Evolutionary conservation across 2,329 filamentous ascomycete species (phyloP), one percentile per base, ranked within the genome.

Genomic region (Massarina eburnea): DNA sequence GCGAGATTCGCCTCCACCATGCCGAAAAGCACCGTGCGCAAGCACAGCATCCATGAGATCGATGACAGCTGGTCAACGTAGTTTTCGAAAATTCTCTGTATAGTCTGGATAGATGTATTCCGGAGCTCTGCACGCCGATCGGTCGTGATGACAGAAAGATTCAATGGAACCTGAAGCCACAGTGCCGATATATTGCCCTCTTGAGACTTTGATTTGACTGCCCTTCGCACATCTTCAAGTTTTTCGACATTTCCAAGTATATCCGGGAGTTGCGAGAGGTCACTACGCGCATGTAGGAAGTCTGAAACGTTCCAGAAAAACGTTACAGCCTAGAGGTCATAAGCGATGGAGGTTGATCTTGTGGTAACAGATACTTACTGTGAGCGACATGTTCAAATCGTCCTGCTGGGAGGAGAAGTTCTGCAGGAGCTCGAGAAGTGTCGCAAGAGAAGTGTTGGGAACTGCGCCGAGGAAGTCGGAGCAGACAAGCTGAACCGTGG

Each of bases 271-370:
- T 58, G 59, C 3, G 67, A 61, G 4, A 65, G 58, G 18, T 76
- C 72, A 39, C 75, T 74, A 29, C 76, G 73, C 7, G 71, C 71
- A 45, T 82, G 79, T 17, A 97, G 76, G 53, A 91, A 94, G 67
- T 96, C 91, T 0, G 92, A 96, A 7, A 96, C 81, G 43, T 92
- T 91, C 90, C 91, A 96, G 68, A 96, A 95, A 64, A 95, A 94
- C 0, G 92, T 96, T 8, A 96, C 89, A 1, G 91, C 94, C 82
- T 89, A 39, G 41, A 27, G 27, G 22, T 22, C 43, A 42, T 61
- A 27, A 54, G 54, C 17, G 10, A 39, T 8, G 17, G 17, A 35
- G 5, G n/a, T 5, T 8, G 14, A 17, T 12, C 5, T 10, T 9
- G 37, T 29, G 8, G 3, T 8, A 14, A n/a, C 12, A 21, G 41